phyloP scores from a whole-genome alignment of 805 yeast genomes.

The Pichia ethanolica region DNA sequence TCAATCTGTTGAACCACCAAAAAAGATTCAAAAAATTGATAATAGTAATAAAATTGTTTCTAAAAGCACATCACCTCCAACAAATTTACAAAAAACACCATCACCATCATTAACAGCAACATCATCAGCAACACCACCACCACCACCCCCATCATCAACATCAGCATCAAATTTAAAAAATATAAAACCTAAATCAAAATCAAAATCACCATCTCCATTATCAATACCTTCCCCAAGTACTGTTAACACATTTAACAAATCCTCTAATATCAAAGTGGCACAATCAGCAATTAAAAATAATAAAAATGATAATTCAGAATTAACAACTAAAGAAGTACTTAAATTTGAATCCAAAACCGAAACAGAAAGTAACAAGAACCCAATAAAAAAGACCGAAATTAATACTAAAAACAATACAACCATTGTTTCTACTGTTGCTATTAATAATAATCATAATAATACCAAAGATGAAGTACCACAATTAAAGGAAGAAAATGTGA shows the following conservation, averaged over 20 bases:
- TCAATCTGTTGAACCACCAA: constrained; percentile 1
- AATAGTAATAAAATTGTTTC: not conserved
- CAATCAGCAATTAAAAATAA: not conserved
- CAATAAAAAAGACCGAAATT: too few species aligned
- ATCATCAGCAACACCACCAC: not conserved
- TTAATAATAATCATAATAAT: not conserved
- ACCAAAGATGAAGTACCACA: not conserved
- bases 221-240: not conserved
- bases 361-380: too few species aligned
- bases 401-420: too few species aligned
- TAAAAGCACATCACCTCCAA: not conserved
- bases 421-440: too few species aligned
- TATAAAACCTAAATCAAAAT: not conserved
- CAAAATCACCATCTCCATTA: constrained; percentile 2
- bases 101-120: not conserved
- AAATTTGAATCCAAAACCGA: too few species aligned
- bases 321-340: too few species aligned
- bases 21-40: constrained; percentile 1
- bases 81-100: not conserved
- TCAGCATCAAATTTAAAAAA: not conserved
- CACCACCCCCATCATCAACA: not conserved
- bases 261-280: too few species aligned
- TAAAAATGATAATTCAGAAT: not conserved
- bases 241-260: too few species aligned
- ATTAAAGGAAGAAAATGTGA: too few species aligned